A percentile compares a stretch with the other conserved stretches of the same genome.
These are phyloP conservation scores for cucumber (Cucumis sativus) DNA, from an alignment of 306 rosid species.

Conservation along the genomic window Cucumber_9930_V3 NC_026657.2:11673501-11674000, in stretches of 20 bases:
- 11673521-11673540: not conserved
- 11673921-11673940: not conserved
- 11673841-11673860: constrained; percentile 67
- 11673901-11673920: not conserved
- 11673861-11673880: not conserved
- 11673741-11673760: constrained; percentile 21
- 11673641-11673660: constrained; percentile 36
- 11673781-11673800: constrained; percentile 49
- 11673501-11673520: not conserved
- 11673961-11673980: not conserved
- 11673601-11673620: constrained; percentile 28
- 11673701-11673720: not conserved
- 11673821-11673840: constrained; percentile 45
- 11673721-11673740: not conserved
- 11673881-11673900: not conserved
- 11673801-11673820: constrained; percentile 48
- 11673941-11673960: not conserved
- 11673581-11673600: constrained; percentile 50
- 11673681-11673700: constrained; percentile 3
- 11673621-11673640: constrained; percentile 41
- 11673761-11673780: constrained; percentile 38
- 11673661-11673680: constrained; percentile 23
- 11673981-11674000: not conserved
- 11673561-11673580: constrained; percentile 6
- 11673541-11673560: not conserved